Conservation (phyloP, 2,329 filamentous ascomycete genomes). For the Colletotrichum filicis region DNA sequence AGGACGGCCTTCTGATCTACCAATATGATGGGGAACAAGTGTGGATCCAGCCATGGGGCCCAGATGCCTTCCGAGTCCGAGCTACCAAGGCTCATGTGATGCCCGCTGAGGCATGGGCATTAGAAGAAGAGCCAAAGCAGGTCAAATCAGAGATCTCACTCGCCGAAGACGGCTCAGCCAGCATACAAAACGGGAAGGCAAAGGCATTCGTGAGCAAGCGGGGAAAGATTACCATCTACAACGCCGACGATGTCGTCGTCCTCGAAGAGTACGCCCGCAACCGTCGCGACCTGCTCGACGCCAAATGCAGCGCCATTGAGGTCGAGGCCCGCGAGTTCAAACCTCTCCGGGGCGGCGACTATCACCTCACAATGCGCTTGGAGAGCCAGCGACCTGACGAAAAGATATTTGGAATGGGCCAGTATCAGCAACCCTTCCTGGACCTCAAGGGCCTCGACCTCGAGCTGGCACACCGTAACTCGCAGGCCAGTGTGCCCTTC, state of each 20-base stretch:
- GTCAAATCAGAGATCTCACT: conserved; percentile 32
- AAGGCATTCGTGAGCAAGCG: conserved; percentile 39
- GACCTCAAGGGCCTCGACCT: conserved; percentile 69
- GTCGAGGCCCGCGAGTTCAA: conserved; percentile 66
- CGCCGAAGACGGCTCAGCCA: conserved; percentile 35
- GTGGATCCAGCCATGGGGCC: conserved; percentile 51
- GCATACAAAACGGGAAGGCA: conserved; percentile 42
- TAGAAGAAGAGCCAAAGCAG: conserved; percentile 35
- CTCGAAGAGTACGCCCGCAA: conserved; percentile 45
- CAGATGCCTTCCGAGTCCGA: conserved; percentile 56
- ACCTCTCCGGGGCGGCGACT: conserved; percentile 58
- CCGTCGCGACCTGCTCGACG: conserved; percentile 51
- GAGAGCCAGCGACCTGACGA: conserved; percentile 63
- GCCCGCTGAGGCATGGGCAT: conserved; percentile 50
- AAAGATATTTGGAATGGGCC: conserved; percentile 72
- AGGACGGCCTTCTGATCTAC: conserved; percentile 17
- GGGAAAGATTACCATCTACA: conserved; percentile 43
- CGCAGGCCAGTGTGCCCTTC: conserved; percentile 71
- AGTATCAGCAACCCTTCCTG: conserved; percentile 69
- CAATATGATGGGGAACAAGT: conserved; percentile 32
- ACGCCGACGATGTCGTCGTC: conserved; percentile 38
- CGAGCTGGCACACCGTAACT: conserved; percentile 71
- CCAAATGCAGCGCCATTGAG: conserved; percentile 64
- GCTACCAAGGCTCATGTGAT: conserved; percentile 51
- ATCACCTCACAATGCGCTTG: conserved; percentile 64